These are phyloP conservation scores for Erigeron philadelphicus DNA, from an alignment of 140 eudicot species.

Conservation along the genomic window DNA sequence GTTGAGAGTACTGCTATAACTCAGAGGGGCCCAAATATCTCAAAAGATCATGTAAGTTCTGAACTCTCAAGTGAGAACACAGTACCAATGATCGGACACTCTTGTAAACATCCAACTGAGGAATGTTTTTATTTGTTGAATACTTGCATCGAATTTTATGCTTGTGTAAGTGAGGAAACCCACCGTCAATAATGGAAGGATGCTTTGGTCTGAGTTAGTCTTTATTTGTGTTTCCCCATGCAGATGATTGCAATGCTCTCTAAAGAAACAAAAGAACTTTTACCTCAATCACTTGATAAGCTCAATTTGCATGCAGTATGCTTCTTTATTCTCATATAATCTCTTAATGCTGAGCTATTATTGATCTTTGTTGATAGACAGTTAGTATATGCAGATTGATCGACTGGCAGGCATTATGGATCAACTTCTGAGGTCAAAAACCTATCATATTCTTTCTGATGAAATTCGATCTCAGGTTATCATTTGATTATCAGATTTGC, in stretches of 20 bases:
- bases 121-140: constrained; percentile 36
- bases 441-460: constrained; percentile 37
- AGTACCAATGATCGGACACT: constrained; percentile 23
- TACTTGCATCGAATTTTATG: not conserved
- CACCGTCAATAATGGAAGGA: not conserved
- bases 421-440: constrained; percentile 45
- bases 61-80: constrained; percentile 23
- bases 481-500: constrained; percentile 10
- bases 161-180: not conserved
- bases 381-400: constrained; percentile 43
- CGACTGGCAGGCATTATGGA: constrained; percentile 40
- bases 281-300: constrained; percentile 39
- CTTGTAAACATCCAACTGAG: constrained; percentile 33
- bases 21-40: constrained; percentile 34
- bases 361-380: not conserved
- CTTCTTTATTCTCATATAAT: constrained; percentile 16
- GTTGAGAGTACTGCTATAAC: constrained; percentile 21
- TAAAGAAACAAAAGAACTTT: constrained; percentile 29
- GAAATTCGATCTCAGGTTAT: constrained; percentile 54
- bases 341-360: not conserved
- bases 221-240: constrained; percentile 28
- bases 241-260: constrained; percentile 47
- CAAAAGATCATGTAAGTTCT: not conserved
- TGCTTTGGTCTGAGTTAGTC: constrained; percentile 6
- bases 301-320: constrained; percentile 42